These are phyloP conservation scores for Leucaena leucocephala DNA, from an alignment of 306 rosid species.

Conservation along the genomic window DNA sequence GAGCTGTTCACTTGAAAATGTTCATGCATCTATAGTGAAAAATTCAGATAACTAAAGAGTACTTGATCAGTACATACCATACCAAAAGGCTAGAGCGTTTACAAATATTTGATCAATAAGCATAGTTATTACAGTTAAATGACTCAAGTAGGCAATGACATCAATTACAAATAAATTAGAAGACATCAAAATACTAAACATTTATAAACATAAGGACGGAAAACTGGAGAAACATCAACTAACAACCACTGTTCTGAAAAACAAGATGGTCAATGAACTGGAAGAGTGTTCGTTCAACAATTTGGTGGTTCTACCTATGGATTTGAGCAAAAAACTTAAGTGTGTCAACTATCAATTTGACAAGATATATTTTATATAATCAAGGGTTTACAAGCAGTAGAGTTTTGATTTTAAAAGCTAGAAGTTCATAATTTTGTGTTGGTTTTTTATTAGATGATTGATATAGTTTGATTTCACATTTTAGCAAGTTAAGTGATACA, in stretches of 20 bases:
- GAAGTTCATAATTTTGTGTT: too few species aligned
- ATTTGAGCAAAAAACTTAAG: not conserved
- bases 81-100: not conserved
- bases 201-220: not conserved
- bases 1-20: slow-evolving; percentile 5
- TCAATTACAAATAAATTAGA: not conserved
- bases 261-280: not conserved
- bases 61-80: not conserved
- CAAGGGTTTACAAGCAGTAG: not conserved
- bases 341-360: not conserved
- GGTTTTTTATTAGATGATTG: too few species aligned
- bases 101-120: not conserved
- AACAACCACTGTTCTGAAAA: not conserved
- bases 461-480: too few species aligned
- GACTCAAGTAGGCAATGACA: not conserved
- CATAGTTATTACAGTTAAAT: not conserved
- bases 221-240: not conserved
- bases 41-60: not conserved
- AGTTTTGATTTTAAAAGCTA: not conserved
- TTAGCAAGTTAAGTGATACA: too few species aligned
- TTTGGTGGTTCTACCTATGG: not conserved
- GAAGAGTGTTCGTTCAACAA: not conserved
- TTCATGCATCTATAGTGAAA: not conserved
- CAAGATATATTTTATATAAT: not conserved
- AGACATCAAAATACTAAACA: not conserved